Base-by-base conservation (phyloP, 257 asterid genomes). In the Plectranthus barbatus region DNA sequence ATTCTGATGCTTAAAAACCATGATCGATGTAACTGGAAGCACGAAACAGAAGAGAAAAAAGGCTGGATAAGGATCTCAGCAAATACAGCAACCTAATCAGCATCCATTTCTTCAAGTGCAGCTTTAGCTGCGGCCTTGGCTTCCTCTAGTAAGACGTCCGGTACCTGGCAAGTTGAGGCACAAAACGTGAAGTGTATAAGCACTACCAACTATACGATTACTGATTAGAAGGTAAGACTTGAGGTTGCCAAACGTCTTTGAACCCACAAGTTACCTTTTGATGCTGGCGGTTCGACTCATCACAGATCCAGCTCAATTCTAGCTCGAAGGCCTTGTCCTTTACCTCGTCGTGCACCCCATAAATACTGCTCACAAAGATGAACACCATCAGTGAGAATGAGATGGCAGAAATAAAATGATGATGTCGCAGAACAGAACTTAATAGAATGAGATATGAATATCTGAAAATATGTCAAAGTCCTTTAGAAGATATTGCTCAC, bases 251-350 rank as follows among this genome's bases (percentile, higher is more conserved):
- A 26, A 26, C 31, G 31, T 26, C 31, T 33, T 26, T 26, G 31
- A 26, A 26, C 5, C 31, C 31, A 26, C 31, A 1, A 26, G 31
- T 56, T 80, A 92, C 98, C 97, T 92, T 92, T 70, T 86, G 89
- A 56, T 92, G 98, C 79, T 81, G 95, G 54, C 96, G 90, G 69
- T 84, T 84, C 4, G 98, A 92, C 76, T 92, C 98, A n/a, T 92
- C 97, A 62, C 98, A 92, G 9, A 89, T 94, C 98, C 98, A 92
- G 60, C 97, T 86, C 95, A 92, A 75, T 73, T 92, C 98, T 83
- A 92, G 49, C 69, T 92, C 98, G 67, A 92, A 92, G 51, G 93
- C 98, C 86, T 92, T 92, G 86, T 92, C 98, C 77, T 92, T 92
- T 3, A 95, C 98, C 78, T 92, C 97, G 46, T 92, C 98, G 45